A percentile compares a stretch with the other conserved stretches of the same genome.
These are phyloP conservation scores for Neurospora sp. DNA, from an alignment of 2,329 filamentous ascomycete species.

Conservation along the genomic window DNA sequence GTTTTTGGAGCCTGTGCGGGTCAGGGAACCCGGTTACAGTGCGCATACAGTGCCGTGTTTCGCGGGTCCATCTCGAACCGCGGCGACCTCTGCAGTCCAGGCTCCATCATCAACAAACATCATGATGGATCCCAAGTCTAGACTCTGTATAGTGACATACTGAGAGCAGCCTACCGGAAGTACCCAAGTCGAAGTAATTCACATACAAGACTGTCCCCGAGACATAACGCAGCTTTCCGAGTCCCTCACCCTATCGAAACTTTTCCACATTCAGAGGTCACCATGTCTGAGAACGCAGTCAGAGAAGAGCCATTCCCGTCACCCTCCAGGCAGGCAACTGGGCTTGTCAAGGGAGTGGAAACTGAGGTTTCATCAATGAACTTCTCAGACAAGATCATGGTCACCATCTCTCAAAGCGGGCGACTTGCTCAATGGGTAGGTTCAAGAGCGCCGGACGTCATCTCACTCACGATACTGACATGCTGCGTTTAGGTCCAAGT, in stretches of 20 bases:
- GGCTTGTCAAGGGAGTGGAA: constrained; percentile 53
- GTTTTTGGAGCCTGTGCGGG: neutral
- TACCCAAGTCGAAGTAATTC: neutral
- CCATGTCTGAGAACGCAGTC: constrained; percentile 33
- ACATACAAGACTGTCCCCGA: neutral
- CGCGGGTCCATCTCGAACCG: neutral
- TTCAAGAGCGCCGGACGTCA: constrained; percentile 13
- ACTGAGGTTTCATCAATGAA: constrained; percentile 65
- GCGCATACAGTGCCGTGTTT: neutral
- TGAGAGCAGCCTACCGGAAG: neutral
- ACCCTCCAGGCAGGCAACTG: constrained; percentile 46
- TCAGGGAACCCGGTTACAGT: neutral
- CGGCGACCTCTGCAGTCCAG: neutral
- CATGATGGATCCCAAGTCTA: neutral
- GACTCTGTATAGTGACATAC: neutral
- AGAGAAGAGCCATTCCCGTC: constrained; percentile 58
- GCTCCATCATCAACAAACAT: neutral
- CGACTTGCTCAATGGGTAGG: constrained; percentile 84
- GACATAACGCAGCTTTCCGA: neutral
- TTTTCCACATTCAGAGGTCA: neutral
- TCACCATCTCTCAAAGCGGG: constrained; percentile 81
- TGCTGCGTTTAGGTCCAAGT: constrained; percentile 56
- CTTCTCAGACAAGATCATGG: constrained; percentile 83
- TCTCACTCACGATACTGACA: constrained; percentile 12
- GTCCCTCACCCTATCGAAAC: neutral